Evolutionary conservation across 345 rosid species (phyloP).

Genomic region (Microcos paniculata): DNA sequence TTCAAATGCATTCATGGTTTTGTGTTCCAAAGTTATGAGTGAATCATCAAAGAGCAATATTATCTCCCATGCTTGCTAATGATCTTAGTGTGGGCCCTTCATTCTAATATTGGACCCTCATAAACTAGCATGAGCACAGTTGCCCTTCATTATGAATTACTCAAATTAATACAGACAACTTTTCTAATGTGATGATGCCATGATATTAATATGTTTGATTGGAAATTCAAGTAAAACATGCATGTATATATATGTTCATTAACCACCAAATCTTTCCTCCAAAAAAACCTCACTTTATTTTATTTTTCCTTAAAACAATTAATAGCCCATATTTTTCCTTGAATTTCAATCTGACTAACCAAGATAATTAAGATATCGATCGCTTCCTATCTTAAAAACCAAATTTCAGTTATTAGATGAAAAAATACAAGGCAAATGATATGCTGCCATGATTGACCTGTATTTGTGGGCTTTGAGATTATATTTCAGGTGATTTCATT

Average conservation of each 20-base stretch:
- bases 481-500: conserved; percentile 10
- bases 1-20: neutral
- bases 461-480: neutral
- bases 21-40: conserved; percentile 8
- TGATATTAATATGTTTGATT: too few relatives aligned
- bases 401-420: neutral
- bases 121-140: conserved; percentile 16
- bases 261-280: too few relatives aligned
- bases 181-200: neutral
- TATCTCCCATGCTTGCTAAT: conserved; percentile 25
- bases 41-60: conserved; percentile 1
- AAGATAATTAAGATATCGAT: too few relatives aligned
- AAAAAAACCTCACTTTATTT: too few relatives aligned
- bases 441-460: neutral
- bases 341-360: neutral
- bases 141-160: conserved; percentile 19
- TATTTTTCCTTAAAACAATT: neutral
- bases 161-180: neutral
- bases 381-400: too few relatives aligned
- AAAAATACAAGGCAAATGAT: neutral
- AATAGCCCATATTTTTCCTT: neutral
- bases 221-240: too few relatives aligned
- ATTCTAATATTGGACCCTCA: conserved; percentile 12
- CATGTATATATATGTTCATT: too few relatives aligned
- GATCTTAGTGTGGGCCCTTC: conserved; percentile 25